Evolutionary conservation across 352 stramenopile genomes (phyloP).

Genomic region (Globisporangium abappressorium): DNA sequence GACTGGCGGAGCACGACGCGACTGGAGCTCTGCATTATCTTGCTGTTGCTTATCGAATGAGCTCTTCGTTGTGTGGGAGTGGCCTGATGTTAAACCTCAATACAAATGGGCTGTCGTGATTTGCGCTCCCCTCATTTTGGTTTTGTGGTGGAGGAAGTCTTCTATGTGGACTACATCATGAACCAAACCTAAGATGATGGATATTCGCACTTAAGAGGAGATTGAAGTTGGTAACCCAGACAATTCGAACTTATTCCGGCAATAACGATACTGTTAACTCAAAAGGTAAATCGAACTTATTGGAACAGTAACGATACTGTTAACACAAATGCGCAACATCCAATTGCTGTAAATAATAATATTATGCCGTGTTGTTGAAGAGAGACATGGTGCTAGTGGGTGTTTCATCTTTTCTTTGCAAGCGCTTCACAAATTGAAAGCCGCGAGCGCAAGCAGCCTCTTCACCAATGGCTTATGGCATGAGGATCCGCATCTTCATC

Average conservation of each 20-base stretch:
- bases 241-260: not conserved
- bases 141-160: not conserved
- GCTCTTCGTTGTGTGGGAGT: not conserved
- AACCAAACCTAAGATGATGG: not conserved
- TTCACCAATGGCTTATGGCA: not conserved
- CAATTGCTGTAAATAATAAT: not conserved
- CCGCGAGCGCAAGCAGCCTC: not conserved
- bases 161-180: not conserved
- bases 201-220: not conserved
- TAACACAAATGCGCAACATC: not conserved
- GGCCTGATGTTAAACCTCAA: not conserved
- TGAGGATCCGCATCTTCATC: not conserved
- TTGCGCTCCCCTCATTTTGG: not conserved
- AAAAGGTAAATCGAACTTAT: not conserved
- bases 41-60: not conserved
- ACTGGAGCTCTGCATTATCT: constrained; percentile 29
- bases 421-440: not conserved
- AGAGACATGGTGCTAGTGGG: not conserved
- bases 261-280: not conserved
- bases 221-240: not conserved
- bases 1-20: constrained; percentile 24
- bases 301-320: not conserved
- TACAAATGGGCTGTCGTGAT: not conserved
- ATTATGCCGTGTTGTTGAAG: too few relatives aligned
- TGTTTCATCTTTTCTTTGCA: not conserved